These are phyloP conservation scores for Pseudonitzschia multistriata DNA, from an alignment of 108 stramenopile species.

Conservation along the genomic window DNA sequence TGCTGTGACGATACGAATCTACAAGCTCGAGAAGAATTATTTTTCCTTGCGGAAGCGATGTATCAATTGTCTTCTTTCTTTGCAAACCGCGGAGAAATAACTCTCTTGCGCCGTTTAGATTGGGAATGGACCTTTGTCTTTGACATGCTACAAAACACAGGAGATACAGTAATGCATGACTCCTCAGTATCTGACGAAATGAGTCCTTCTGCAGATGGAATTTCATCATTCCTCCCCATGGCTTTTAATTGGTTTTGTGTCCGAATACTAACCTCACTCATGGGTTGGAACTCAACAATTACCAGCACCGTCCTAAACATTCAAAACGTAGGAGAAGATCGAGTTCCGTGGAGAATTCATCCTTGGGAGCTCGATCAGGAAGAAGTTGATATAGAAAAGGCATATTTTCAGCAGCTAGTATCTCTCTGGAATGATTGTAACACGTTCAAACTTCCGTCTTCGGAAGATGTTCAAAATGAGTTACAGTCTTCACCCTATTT, in stretches of 20 bases:
- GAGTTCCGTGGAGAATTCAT: constrained; percentile 73
- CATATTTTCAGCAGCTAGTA: constrained; percentile 18
- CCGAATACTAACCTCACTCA: constrained; percentile 52
- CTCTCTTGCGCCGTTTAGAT: constrained; percentile 39
- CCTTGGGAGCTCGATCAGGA: constrained; percentile 73
- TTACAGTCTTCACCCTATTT: constrained; percentile 38
- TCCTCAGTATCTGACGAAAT: background rate
- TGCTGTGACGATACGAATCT: background rate
- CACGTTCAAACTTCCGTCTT: constrained; percentile 48
- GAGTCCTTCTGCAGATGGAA: background rate
- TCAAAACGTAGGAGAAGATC: constrained; percentile 40
- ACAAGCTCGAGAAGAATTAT: constrained; percentile 4
- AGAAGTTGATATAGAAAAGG: constrained; percentile 46
- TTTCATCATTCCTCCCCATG: constrained; percentile 1
- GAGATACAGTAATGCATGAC: constrained; percentile 16
- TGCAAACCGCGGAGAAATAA: constrained; percentile 32
- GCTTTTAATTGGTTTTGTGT: constrained; percentile 65
- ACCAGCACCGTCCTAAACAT: constrained; percentile 40
- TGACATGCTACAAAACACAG: constrained; percentile 33
- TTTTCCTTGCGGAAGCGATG: constrained; percentile 38
- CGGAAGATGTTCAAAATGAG: constrained; percentile 33
- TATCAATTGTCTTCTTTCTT: constrained; percentile 34
- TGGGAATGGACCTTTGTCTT: constrained; percentile 81
- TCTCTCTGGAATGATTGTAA: constrained; percentile 27
- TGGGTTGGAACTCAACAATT: constrained; percentile 56